Evolutionary conservation across 176 grass and related monocot genomes (phyloP).

Genomic region (Phyllostachys edulis): DNA sequence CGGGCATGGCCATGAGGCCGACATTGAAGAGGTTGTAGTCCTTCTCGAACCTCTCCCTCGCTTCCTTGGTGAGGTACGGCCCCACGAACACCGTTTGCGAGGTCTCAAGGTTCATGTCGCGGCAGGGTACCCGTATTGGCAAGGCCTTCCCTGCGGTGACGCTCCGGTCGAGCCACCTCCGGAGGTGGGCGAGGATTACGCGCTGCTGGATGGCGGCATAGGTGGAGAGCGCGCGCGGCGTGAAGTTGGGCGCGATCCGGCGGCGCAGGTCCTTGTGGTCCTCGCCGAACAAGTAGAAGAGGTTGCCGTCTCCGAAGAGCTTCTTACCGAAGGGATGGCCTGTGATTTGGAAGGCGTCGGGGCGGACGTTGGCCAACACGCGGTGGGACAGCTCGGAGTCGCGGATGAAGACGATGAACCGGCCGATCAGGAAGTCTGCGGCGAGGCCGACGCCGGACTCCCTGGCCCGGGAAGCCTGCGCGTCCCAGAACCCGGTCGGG

Average conservation of each 20-base stretch:
- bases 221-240: conserved; percentile 55
- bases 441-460: conserved; percentile 52
- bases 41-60: conserved; percentile 50
- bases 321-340: conserved; percentile 78
- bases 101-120: conserved; percentile 90
- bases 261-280: conserved; percentile 70
- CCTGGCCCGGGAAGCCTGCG: conserved; percentile 39
- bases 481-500: conserved; percentile 61
- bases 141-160: not conserved
- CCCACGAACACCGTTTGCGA: conserved; percentile 87
- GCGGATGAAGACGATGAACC: conserved; percentile 67
- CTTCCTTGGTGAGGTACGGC: conserved; percentile 53
- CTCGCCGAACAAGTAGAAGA: conserved; percentile 82
- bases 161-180: conserved; percentile 44
- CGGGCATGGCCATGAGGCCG: conserved; percentile 71
- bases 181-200: conserved; percentile 54
- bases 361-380: conserved; percentile 74
- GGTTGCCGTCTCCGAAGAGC: conserved; percentile 76
- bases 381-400: conserved; percentile 70
- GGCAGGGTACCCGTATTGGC: conserved; percentile 63
- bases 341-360: conserved; percentile 71
- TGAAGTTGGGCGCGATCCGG: conserved; percentile 69
- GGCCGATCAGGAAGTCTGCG: conserved; percentile 61
- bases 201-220: conserved; percentile 64
- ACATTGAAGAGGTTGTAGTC: conserved; percentile 87